Percentiles rank a stretch among this genome's conserved stretches.
Evolutionary conservation across 2,329 filamentous ascomycete species (phyloP).

Genomic region (Monilinia laxa): DNA sequence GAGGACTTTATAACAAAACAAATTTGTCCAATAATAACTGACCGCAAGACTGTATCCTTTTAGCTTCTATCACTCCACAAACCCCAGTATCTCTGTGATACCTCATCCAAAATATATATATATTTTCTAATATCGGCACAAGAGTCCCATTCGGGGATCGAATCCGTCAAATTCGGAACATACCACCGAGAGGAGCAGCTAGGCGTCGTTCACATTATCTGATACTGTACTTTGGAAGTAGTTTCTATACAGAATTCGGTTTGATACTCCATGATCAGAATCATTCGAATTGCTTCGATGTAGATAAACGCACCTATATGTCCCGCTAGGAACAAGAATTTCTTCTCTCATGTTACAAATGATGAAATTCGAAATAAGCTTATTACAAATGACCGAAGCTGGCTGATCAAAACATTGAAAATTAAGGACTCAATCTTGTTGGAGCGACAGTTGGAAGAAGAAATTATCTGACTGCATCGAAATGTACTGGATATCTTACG

Average conservation of each 20-base stretch:
- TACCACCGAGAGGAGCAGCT: constrained; percentile 18
- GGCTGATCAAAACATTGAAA: background rate
- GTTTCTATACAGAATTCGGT: background rate
- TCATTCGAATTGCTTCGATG: background rate
- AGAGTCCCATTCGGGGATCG: constrained; percentile 12
- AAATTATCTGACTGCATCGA: background rate
- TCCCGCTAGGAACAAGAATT: constrained; percentile 5
- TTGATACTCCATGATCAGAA: background rate
- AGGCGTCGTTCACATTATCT: constrained; percentile 17
- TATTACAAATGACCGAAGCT: constrained; percentile 7
- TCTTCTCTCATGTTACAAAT: constrained; percentile 16
- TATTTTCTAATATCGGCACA: constrained; percentile 16
- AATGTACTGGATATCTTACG: constrained; percentile 11
- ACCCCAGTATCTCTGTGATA: constrained; percentile 11
- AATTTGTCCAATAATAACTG: constrained; percentile 16
- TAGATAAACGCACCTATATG: background rate
- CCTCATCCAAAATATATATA: background rate
- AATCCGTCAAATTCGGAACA: constrained; percentile 14
- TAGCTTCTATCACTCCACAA: constrained; percentile 13
- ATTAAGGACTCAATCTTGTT: background rate
- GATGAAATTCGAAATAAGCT: constrained; percentile 7
- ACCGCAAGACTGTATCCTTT: constrained; percentile 15
- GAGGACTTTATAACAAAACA: background rate
- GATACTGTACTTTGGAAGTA: background rate
- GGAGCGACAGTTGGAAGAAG: background rate